Base-by-base conservation (phyloP, 441 rosid genomes). In the Geranium incanum region DNA sequence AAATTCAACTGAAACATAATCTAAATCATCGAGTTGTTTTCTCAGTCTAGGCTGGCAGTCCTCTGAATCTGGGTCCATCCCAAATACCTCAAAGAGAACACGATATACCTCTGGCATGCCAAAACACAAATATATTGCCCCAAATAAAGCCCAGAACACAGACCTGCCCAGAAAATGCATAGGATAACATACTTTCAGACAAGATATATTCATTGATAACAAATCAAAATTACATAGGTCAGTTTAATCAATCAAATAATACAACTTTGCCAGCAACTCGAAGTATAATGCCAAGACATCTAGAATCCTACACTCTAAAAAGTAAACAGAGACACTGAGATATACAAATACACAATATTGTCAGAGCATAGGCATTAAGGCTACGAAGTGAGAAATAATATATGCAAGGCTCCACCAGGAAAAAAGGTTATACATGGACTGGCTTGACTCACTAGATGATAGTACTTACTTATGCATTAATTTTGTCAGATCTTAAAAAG, bases 91-190 rank as follows among this genome's bases (percentile, higher is more conserved):
- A 69, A 94, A 94, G 70, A 94, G 95, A 36, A 90, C 86, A 59
- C 94, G 92, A 71, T 90, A 94, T 59, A 94, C 99, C 83, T 94
- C 97, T 13, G 97, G 99, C 93, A 94, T 84, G 66, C 97, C 99
- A 77, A 86, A 94, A 70, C 97, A 90, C 48, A 94, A 74, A 80
- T 92, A 94, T 77, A 92, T 94, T 28, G 97, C 97, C 73, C 97
- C 99, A 79, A 90, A 90, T 79, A 92, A 72, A 57, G 99, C 99
- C 94, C 93, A 92, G 76, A 94, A 94, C 65, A 89, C 96, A 66
- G 97, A 88, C 84, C 97, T 90, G 81, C 33, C 70, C 78, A 74
- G 3, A 75, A 67, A 3, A 12, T 50, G 59, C n/a, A 9, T n/a
- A 50, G 16, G 59, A 50, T 12, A 13, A 11, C 59, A 11, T 50